Percentiles rank a stretch among this genome's conserved stretches.
Conservation (phyloP, 805 yeast genomes). For the Teunomyces tritomae region DNA sequence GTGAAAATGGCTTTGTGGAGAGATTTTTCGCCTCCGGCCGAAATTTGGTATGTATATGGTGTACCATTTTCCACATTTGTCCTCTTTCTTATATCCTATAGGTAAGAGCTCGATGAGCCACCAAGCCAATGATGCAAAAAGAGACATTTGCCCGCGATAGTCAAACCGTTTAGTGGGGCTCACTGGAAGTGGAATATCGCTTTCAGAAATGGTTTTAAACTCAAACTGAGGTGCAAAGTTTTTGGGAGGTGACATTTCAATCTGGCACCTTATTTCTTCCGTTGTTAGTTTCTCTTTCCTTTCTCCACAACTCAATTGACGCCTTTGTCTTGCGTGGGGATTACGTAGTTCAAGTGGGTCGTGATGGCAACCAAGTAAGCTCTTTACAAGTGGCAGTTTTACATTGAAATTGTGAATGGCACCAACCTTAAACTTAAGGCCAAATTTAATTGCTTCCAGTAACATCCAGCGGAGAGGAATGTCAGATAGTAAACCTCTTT, state of each 20-base stretch:
- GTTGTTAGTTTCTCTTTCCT: constrained; percentile 3
- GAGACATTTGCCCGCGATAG: constrained; percentile 35
- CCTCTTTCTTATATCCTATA: constrained; percentile 49
- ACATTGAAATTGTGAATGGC: constrained; percentile 39
- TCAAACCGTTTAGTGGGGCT: constrained; percentile 28
- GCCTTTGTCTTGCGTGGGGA: background rate
- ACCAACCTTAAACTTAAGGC: constrained; percentile 45
- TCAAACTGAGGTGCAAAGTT: background rate
- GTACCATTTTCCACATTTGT: constrained; percentile 48
- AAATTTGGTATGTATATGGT: constrained; percentile 52
- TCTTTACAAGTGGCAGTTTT: constrained; percentile 37
- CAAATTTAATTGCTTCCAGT: constrained; percentile 49
- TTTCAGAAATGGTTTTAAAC: background rate
- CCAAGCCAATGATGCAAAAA: constrained; percentile 43
- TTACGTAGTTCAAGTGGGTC: constrained; percentile 39
- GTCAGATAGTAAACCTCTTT: constrained; percentile 46
- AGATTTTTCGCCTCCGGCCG: constrained; percentile 52
- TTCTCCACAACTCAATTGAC: background rate
- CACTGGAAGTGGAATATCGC: background rate
- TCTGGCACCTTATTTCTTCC: constrained; percentile 6
- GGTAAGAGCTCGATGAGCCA: constrained; percentile 66
- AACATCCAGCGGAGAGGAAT: constrained; percentile 62
- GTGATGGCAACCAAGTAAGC: constrained; percentile 50
- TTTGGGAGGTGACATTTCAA: constrained; percentile 4
- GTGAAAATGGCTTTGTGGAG: constrained; percentile 47